Percentiles rank a stretch among this genome's conserved stretches.
These are phyloP conservation scores for Saccharomycopsis sp. DNA, from an alignment of 805 yeast genomes.

Conservation along the genomic window DNA sequence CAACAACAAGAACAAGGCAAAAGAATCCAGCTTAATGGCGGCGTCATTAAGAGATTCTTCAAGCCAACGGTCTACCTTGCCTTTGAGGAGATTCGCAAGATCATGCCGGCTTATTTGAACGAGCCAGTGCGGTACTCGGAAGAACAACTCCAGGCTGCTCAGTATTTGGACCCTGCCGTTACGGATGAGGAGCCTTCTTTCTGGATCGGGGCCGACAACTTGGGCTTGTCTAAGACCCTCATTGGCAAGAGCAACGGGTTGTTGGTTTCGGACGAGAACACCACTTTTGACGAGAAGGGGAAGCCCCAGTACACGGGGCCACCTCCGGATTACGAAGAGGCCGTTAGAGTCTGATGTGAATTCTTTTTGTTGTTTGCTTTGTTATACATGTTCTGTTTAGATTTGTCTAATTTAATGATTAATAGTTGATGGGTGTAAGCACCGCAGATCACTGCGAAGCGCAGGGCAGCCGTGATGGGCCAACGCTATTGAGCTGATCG, in stretches of 20 bases:
- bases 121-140: slow-evolving; percentile 21
- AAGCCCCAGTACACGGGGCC: slow-evolving; percentile 44
- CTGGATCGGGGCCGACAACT: slow-evolving; percentile 63
- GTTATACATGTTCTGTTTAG: neutral
- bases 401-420: neutral
- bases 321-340: slow-evolving; percentile 62
- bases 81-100: slow-evolving; percentile 33
- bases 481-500: too few relatives aligned
- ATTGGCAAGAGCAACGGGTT: slow-evolving; percentile 49
- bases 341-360: slow-evolving; percentile 25
- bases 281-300: slow-evolving; percentile 52
- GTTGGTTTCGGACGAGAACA: slow-evolving; percentile 47
- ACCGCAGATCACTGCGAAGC: too few relatives aligned
- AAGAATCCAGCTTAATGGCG: slow-evolving; percentile 7
- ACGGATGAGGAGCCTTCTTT: slow-evolving; percentile 49
- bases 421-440: too few relatives aligned
- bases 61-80: slow-evolving; percentile 34
- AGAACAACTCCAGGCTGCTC: slow-evolving; percentile 30
- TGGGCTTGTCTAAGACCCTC: slow-evolving; percentile 58
- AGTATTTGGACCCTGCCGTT: slow-evolving; percentile 51
- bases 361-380: neutral
- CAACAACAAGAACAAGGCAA: neutral
- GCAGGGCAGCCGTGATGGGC: too few relatives aligned
- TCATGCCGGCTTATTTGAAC: slow-evolving; percentile 32
- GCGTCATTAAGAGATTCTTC: slow-evolving; percentile 31